Base-by-base conservation (phyloP, 2,329 filamentous ascomycete species). In the Penicillium sp. region DNA sequence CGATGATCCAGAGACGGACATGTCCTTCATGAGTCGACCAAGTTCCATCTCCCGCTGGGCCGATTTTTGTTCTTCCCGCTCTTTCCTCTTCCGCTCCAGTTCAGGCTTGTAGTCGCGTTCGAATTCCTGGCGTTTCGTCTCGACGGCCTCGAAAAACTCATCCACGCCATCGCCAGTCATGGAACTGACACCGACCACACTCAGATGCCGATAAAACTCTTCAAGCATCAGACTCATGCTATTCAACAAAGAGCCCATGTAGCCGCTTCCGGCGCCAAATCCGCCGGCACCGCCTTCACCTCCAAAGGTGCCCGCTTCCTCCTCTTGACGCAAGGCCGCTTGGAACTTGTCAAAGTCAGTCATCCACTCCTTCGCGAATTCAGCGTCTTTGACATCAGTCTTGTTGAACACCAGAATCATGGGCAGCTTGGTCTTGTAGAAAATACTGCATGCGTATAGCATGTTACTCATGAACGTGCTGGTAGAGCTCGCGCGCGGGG, bases 391-490 rank as follows among this genome's bases (percentile, higher is more conserved):
- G 37, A 95, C 89, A 63, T 98, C 93, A 0, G 90, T 96, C 75
- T 98, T 98, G 77, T 98, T 98, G 78, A 98, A 97, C 9, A 98
- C 93, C 6, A 98, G 75, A 46, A 98, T 94, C 93, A 98, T 98
- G 25, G 93, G 93, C 0, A 98, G 77, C 67, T 95, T 95, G 2
- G 91, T 97, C 76, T 97, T 97, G 80, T 98, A 98, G 12, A 98
- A 80, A 55, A 98, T 98, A 51, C 88, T 95, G 77, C 93, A 97
- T 24, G 93, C 93, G 70, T 98, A 98, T 38, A 98, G 83, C 93
- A 98, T 98, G 73, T 98, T 98, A 67, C 88, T 94, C 93, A 98
- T 98, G 72, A 98, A 98, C 0, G 93, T 98, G 54, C 86, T 90
- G 0, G 93, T 97, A 35, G 89, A 95, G 33, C 86, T 83, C 11